Base-by-base conservation (phyloP, 1,284 basidiomycete species). In the Moesziomyces aphidis region DNA sequence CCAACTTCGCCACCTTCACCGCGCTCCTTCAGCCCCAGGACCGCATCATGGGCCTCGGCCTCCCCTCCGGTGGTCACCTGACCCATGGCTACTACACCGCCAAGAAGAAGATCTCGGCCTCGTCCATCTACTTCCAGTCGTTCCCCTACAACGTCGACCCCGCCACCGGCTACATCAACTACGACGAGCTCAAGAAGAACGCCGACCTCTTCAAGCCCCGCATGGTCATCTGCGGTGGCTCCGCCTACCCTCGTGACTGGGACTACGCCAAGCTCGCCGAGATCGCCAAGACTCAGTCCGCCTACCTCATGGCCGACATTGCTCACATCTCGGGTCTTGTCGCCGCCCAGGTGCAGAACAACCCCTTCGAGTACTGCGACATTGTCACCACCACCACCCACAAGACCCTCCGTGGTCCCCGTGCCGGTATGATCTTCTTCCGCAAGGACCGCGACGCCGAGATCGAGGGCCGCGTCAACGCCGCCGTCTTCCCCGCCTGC, bases 101-200 rank as follows among this genome's bases (percentile, higher is more conserved):
- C 73, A 97, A 97, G 88, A 97, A 97, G 89, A 99, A 99, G 88
- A 99, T 99, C 90, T 97, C 96, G 56, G 95, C 97, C 26, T 99
- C 96, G 45, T 98, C 96, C 21, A 98, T 99, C 88, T 99, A 99
- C 89, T 99, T 99, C 92, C 95, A 99, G 87, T 97, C 96, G 50
- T 90, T 98, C 86, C 97, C 97, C 53, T 99, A 99, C 85, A 91
- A 90, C 67, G 93, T 99, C 78, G 76, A 83, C 75, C 66, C 76
- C 47, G 64, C 79, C 63, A 93, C 92, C 68, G 92, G 97, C 85
- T 89, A 96, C 80, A 91, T 99, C 82, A 95, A 99, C 88, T 98
- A 98, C 87, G 88, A 88, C 54, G 88, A 87, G 50, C 90, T 99
- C 82, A 89, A 90, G 66, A 88, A 90, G 79, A 95, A 97, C 86